Conservation (phyloP, 2,329 filamentous ascomycete genomes). For the Cyclaneusma minus region DNA sequence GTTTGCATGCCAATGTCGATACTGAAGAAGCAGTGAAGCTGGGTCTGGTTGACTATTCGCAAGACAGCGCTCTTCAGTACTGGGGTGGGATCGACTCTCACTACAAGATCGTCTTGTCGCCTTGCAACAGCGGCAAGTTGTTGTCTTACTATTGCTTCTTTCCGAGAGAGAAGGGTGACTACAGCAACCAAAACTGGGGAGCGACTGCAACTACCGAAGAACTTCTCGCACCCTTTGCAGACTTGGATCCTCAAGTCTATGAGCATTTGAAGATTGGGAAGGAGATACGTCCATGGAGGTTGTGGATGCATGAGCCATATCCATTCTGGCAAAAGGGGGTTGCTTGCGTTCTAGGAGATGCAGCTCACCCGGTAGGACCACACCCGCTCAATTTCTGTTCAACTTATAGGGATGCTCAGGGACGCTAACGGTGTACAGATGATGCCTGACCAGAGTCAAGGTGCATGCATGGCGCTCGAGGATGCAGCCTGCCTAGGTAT, state of each 20-base stretch:
- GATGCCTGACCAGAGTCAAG: conserved; percentile 56
- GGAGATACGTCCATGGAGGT: conserved; percentile 48
- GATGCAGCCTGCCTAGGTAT: conserved; percentile 23
- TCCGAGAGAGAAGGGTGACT: conserved; percentile 42
- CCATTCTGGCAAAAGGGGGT: conserved; percentile 34
- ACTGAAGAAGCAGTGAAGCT: conserved; percentile 43
- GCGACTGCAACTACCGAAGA: conserved; percentile 38
- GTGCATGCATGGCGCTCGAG: conserved; percentile 31
- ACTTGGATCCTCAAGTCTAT: conserved; percentile 41
- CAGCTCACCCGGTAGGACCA: conserved; percentile 42
- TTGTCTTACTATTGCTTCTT: conserved; percentile 61
- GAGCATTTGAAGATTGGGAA: conserved; percentile 41
- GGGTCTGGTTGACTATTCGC: conserved; percentile 47
- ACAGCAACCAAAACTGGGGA: conserved; percentile 43
- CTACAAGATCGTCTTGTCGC: conserved; percentile 55
- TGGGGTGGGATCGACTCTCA: conserved; percentile 51
- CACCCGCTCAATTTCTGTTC: background rate
- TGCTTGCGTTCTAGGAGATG: conserved; percentile 47
- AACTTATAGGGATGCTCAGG: no score
- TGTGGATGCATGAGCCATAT: conserved; percentile 51
- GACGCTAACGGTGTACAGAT: no score
- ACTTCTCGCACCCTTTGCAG: conserved; percentile 41
- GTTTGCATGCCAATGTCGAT: conserved; percentile 47
- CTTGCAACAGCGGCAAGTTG: conserved; percentile 49
- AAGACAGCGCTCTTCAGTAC: conserved; percentile 47